Evolutionary conservation across 2,329 filamentous ascomycete genomes (phyloP), one percentile per base, ranked within the genome.

Genomic region (Aureobasidium sp.): DNA sequence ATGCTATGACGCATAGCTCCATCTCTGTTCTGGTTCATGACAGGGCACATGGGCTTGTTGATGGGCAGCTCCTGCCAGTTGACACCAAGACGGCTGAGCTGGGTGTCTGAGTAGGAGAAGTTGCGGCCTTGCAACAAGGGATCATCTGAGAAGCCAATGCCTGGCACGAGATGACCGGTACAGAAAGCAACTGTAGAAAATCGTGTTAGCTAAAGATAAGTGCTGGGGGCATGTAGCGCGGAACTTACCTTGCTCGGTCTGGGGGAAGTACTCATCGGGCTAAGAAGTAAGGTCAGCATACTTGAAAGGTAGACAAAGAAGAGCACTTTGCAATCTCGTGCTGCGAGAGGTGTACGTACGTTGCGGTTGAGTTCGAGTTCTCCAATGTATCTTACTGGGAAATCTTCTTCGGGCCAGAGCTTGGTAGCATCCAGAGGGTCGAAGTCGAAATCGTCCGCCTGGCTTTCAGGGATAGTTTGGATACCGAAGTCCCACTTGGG

Each of bases 401-500:
- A 78, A 0, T 85, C 74, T 13, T 93, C 87, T 70, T 94, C 88
- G 0, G 90, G 90, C 89, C 90, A 94, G 30, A 93, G 74, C 76
- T 95, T 94, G 41, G 90, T 95, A 0, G 90, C 86, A 66, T 95
- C 90, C 1, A 95, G 82, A 34, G 93, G 87, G 34, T 59, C 90
- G 64, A 94, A 93, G 7, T 93, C 90, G 64, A 93, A 95, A 16
- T 89, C 83, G 64, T 93, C 79, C 70, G 90, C 83, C 53, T 85
- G 81, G 9, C 80, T 80, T 65, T 93, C 89, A 0, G 87, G 82
- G 27, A 94, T 82, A 3, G 86, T 79, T 69, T 95, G 90, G n/a
- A 95, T 85, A 47, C 88, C 89, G 63, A 94, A 90, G 69, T 88
- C 87, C 89, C 89, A 94, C 68, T 85, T 88, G 9, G 89, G 89